Evolutionary conservation across 768 basidiomycete genomes (phyloP).

Genomic region (Pluteus cervinus): DNA sequence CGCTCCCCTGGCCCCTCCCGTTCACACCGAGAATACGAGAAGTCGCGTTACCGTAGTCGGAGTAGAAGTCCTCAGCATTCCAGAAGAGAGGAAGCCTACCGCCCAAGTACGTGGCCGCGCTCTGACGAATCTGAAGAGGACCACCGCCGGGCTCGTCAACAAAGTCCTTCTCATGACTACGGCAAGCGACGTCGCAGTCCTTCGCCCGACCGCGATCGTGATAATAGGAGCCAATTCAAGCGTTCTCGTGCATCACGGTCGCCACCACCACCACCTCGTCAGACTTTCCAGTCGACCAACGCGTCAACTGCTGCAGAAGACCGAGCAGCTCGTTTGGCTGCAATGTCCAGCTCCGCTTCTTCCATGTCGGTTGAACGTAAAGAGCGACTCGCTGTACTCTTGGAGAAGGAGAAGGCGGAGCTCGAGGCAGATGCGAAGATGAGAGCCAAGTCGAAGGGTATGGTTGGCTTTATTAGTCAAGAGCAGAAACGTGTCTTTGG

Average conservation of each 20-base stretch:
- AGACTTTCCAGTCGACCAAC: slow-evolving; percentile 13
- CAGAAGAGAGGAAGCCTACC: slow-evolving; percentile 21
- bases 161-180: slow-evolving; percentile 20
- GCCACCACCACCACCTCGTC: slow-evolving; percentile 21
- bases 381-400: slow-evolving; percentile 57
- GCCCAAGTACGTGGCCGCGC: slow-evolving; percentile 35
- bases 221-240: slow-evolving; percentile 30
- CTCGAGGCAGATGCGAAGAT: slow-evolving; percentile 64
- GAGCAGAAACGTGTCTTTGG: slow-evolving; percentile 86
- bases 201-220: slow-evolving; percentile 23
- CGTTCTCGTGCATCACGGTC: slow-evolving; percentile 45
- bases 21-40: slow-evolving; percentile 13
- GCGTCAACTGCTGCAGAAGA: slow-evolving; percentile 33
- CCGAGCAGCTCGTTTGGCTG: slow-evolving; percentile 81
- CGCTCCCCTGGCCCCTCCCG: slow-evolving; percentile 35
- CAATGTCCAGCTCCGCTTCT: slow-evolving; percentile 79
- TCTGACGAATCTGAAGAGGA: slow-evolving; percentile 50
- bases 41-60: slow-evolving; percentile 24
- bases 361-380: slow-evolving; percentile 63
- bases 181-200: slow-evolving; percentile 35
- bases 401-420: slow-evolving; percentile 77
- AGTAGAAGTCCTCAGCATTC: slow-evolving; percentile 23
- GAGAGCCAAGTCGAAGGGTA: slow-evolving; percentile 67
- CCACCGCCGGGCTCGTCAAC: slow-evolving; percentile 19
- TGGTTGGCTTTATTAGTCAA: slow-evolving; percentile 73